phyloP scores from a whole-genome alignment of 2,329 filamentous ascomycete species.

The Ilyonectria sp. region DNA sequence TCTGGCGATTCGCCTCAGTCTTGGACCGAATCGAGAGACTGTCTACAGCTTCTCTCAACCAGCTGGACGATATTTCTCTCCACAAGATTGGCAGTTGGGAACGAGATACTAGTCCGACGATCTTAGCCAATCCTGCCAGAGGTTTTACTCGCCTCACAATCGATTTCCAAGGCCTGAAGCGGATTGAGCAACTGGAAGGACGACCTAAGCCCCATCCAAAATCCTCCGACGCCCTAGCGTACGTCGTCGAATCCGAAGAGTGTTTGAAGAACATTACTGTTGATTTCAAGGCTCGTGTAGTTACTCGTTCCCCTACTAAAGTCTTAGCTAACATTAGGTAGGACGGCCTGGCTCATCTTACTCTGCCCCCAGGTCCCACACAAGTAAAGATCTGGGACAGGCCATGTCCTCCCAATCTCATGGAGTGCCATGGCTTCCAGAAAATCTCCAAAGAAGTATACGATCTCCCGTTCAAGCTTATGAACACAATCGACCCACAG shows the following conservation, averaged over 20 bases:
- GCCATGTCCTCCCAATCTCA: neutral
- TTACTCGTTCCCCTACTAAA: neutral
- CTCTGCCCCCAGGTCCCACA: neutral
- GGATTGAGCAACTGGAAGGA: constrained; percentile 4
- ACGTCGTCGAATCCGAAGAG: neutral
- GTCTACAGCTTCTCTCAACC: neutral
- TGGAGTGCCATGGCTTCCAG: neutral
- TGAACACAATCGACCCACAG: neutral
- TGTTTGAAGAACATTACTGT: constrained; percentile 5
- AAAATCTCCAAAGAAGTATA: neutral
- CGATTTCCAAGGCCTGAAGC: constrained; percentile 6
- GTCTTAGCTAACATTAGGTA: neutral
- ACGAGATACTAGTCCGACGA: neutral
- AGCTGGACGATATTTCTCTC: neutral
- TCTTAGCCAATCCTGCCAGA: neutral
- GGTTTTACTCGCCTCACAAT: constrained; percentile 1
- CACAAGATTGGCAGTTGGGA: neutral
- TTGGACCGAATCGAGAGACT: constrained; percentile 5
- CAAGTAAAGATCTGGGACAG: constrained; percentile 1
- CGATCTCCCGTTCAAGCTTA: neutral
- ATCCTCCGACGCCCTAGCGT: neutral
- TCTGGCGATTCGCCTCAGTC: constrained; percentile 1
- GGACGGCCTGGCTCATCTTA: constrained; percentile 5
- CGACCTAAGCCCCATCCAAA: neutral
- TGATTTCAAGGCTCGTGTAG: constrained; percentile 6